A percentile compares a stretch with the other conserved stretches of the same genome.
Evolutionary conservation across 306 rosid genomes (phyloP).

Genomic region (Biancaea sappan): DNA sequence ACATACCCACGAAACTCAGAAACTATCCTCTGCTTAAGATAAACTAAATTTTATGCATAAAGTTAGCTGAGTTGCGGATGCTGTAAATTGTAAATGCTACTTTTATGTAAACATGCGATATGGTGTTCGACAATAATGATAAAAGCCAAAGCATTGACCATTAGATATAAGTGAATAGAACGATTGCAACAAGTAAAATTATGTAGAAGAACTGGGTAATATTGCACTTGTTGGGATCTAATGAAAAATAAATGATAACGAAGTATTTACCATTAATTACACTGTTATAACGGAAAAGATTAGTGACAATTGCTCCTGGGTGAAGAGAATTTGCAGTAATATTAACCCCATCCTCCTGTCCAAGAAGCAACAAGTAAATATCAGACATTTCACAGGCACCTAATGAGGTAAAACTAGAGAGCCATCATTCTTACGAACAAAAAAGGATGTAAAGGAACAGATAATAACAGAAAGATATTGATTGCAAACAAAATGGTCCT

Average conservation of each 20-base stretch:
- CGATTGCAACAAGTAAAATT: neutral
- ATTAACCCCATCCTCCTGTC: constrained; percentile 69
- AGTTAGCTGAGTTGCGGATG: neutral
- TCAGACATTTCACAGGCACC: constrained; percentile 11
- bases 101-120: neutral
- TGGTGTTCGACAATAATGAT: constrained; percentile 11
- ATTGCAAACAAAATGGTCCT: constrained; percentile 11
- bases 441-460: neutral
- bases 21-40: neutral
- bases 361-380: constrained; percentile 37
- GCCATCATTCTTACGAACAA: neutral
- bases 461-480: neutral
- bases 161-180: neutral
- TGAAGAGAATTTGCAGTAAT: constrained; percentile 90
- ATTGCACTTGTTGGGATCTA: constrained; percentile 7
- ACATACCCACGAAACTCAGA: neutral
- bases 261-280: constrained; percentile 44
- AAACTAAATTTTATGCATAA: neutral
- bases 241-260: neutral
- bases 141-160: neutral
- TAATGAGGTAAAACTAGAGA: neutral
- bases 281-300: constrained; percentile 60
- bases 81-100: constrained; percentile 4
- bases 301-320: constrained; percentile 73
- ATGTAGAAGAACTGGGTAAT: neutral